These are phyloP conservation scores for Malbranchea zuffiana DNA, from an alignment of 2,329 filamentous ascomycete species.

Conservation along the genomic window DNA sequence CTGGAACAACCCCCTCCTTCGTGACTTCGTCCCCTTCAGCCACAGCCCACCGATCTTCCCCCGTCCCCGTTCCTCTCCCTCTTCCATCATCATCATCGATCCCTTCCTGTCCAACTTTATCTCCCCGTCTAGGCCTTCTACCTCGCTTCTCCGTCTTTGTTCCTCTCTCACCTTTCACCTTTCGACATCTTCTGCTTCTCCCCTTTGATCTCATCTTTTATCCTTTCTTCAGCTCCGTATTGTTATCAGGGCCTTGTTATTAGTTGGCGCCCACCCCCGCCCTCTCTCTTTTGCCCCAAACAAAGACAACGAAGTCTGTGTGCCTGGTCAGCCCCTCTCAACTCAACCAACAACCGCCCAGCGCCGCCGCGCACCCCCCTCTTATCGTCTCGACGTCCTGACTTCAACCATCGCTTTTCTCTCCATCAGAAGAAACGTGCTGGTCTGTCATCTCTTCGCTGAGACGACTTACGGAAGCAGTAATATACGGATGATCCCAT, in stretches of 20 bases:
- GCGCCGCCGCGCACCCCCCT: not conserved
- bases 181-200: not conserved
- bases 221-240: not conserved
- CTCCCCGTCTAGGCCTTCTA: not conserved
- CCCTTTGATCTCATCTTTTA: not conserved
- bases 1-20: too few relatives aligned
- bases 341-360: not conserved
- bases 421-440: too few relatives aligned
- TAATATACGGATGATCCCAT: too few relatives aligned
- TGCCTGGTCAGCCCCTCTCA: not conserved
- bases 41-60: conserved; percentile 9
- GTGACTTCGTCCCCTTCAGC: too few relatives aligned
- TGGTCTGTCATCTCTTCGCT: too few relatives aligned
- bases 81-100: not conserved
- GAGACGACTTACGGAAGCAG: too few relatives aligned
- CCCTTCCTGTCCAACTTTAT: not conserved
- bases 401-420: too few relatives aligned
- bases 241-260: not conserved
- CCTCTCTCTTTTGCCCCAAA: not conserved
- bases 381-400: not conserved
- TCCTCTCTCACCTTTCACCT: not conserved
- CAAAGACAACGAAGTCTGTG: not conserved
- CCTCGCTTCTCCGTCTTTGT: not conserved
- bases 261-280: not conserved
- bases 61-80: conserved; percentile 2